Conservation (phyloP, 2,329 filamentous ascomycete genomes). For the Alternaria sp. region DNA sequence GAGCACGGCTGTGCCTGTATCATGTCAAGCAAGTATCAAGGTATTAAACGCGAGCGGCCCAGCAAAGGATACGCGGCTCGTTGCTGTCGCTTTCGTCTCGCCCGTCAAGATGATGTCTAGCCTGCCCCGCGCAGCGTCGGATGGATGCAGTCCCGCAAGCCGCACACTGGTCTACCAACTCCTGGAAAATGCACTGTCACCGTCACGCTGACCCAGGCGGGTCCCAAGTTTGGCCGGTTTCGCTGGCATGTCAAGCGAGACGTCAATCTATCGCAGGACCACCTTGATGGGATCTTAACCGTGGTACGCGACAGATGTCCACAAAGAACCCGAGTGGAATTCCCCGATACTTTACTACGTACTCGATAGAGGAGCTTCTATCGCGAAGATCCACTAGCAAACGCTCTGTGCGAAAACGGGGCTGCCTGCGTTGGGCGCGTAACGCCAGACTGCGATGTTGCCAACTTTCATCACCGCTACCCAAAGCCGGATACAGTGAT, state of each 20-base stretch:
- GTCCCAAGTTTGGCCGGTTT: not conserved
- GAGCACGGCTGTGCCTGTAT: constrained; percentile 21
- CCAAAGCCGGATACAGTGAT: not conserved
- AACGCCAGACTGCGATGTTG: not conserved
- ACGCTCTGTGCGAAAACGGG: not conserved
- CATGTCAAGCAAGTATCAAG: constrained; percentile 2
- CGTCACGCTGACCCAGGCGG: constrained; percentile 9
- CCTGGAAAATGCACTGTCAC: constrained; percentile 1
- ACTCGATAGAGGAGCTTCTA: not conserved
- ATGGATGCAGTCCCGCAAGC: constrained; percentile 5
- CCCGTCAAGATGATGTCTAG: not conserved
- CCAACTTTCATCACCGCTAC: not conserved
- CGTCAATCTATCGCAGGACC: constrained; percentile 12
- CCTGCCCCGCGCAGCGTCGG: not conserved
- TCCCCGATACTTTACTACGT: not conserved
- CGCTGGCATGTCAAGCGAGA: constrained; percentile 7
- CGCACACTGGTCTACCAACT: constrained; percentile 1
- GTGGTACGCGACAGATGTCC: not conserved
- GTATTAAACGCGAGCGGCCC: constrained; percentile 12
- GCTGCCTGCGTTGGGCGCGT: not conserved
- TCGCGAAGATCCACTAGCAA: not conserved
- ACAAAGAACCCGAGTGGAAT: not conserved
- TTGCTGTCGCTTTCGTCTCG: not conserved
- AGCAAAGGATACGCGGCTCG: not conserved
- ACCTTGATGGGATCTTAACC: not conserved